Percentiles rank a stretch among this genome's conserved stretches.
Conservation (phyloP, 1,284 basidiomycete genomes). For the Ustilago esculenta region DNA sequence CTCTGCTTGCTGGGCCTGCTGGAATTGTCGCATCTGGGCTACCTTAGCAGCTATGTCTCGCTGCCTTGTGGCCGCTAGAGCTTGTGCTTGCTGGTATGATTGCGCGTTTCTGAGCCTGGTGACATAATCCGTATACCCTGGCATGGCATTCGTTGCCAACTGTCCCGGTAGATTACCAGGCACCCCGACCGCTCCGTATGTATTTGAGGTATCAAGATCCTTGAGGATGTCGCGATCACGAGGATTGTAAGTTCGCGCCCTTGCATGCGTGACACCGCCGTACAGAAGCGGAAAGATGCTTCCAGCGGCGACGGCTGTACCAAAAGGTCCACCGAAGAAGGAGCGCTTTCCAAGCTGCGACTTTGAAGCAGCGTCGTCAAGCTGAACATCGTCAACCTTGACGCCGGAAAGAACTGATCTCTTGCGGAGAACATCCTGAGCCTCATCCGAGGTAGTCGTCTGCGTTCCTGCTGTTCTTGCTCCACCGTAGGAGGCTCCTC, state of each 20-base stretch:
- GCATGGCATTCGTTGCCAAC: slow-evolving; percentile 36
- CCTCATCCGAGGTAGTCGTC: not conserved
- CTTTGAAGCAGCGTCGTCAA: not conserved
- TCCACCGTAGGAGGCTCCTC: not conserved
- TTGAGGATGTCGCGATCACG: slow-evolving; percentile 32
- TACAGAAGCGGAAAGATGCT: slow-evolving; percentile 12
- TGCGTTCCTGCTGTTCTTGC: no score
- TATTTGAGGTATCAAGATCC: slow-evolving; percentile 28
- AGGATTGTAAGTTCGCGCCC: slow-evolving; percentile 14
- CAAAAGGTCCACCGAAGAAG: slow-evolving; percentile 13
- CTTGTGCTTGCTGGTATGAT: slow-evolving; percentile 8
- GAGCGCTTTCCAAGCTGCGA: slow-evolving; percentile 24
- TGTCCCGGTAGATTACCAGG: slow-evolving; percentile 28
- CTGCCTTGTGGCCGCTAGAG: slow-evolving; percentile 1
- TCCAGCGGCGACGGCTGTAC: slow-evolving; percentile 3
- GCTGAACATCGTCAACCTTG: not conserved
- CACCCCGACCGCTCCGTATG: slow-evolving; percentile 41
- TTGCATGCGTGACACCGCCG: slow-evolving; percentile 15
- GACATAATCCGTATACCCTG: slow-evolving; percentile 25
- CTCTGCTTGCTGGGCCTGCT: not conserved
- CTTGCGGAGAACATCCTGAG: slow-evolving; percentile 25
- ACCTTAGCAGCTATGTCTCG: not conserved
- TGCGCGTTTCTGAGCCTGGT: slow-evolving; percentile 6
- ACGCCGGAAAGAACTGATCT: not conserved
- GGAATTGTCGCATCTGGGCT: not conserved